phyloP scores from a whole-genome alignment of 768 basidiomycete species.

The Amanita muscaria region DNA sequence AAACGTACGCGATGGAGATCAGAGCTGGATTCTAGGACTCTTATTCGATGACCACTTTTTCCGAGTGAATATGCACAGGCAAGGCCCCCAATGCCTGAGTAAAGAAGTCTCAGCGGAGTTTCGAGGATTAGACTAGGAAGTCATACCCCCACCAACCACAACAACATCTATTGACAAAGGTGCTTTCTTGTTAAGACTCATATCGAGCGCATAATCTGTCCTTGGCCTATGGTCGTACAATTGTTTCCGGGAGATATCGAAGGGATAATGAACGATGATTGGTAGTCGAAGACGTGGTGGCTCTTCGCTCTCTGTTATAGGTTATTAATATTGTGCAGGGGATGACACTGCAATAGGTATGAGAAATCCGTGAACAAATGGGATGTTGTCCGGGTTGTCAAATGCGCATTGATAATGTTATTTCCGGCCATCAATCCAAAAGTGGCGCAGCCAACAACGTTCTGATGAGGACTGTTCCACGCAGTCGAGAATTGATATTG shows the following conservation, averaged over 20 bases:
- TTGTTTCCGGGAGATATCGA: too few relatives aligned
- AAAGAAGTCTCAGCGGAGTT: neutral
- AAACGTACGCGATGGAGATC: conserved; percentile 25
- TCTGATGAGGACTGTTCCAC: too few relatives aligned
- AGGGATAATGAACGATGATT: too few relatives aligned
- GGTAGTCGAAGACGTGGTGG: neutral
- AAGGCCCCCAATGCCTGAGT: conserved; percentile 36
- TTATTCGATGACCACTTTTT: conserved; percentile 40
- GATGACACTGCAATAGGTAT: neutral
- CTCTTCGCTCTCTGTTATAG: neutral
- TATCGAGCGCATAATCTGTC: neutral
- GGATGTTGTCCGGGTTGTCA: neutral
- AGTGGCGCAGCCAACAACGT: neutral
- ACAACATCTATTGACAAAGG: conserved; percentile 30
- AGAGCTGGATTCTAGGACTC: conserved; percentile 34
- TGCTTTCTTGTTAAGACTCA: conserved; percentile 17
- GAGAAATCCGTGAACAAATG: too few relatives aligned
- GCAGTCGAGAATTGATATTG: too few relatives aligned
- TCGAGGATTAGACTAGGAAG: neutral
- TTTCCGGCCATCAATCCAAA: neutral
- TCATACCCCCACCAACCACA: conserved; percentile 38
- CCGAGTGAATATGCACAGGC: conserved; percentile 41
- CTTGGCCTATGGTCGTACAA: neutral
- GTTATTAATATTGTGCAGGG: neutral
- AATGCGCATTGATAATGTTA: neutral